Base-by-base conservation (phyloP, 208 protist species). In the Angomonas ambiguus region DNA sequence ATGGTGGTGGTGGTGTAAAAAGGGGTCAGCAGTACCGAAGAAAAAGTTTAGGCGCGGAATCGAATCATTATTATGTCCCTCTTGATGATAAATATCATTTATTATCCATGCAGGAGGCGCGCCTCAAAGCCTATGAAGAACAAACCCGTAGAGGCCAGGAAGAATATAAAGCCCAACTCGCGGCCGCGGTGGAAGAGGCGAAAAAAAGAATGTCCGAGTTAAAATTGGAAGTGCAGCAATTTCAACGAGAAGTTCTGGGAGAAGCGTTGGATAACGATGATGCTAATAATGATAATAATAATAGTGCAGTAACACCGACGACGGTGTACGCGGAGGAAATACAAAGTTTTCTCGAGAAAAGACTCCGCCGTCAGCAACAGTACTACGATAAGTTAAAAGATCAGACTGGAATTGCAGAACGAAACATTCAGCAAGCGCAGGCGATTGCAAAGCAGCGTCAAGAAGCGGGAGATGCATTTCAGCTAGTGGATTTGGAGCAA, bases 401-500 rank as follows among this genome's bases (percentile, higher is more conserved):
- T 5, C 96, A 98, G 74, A 94, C 83, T 60, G 38, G 62, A 33
- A 78, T 83, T 27, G 69, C 91, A 30, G 90, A 95, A 71, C 45
- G 76, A 32, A 82, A 82, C 25, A 97, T 97, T 32, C 62, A 70
- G 13, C 92, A 95, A 51, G 62, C 82, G 0, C 93, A 97, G 74
- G 69, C 78, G 45, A 89, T 97, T 63, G 76, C 96, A 18, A 83
- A 94, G 20, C 89, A 96, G 71, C 87, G 94, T 32, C 83, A 87
- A 45, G 85, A 93, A 25, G 92, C 93, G 34, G 96, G 96, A 16
- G 94, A 96, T 42, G 86, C 90, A 8, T 94, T 98, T 64, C 90
- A 94, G 56, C 80, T 84, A 0, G 96, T 98, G 65, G 97, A 98
- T 66, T 97, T 98, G 71, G 93, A 97, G 48, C 96, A 98, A 81